phyloP scores from a whole-genome alignment of 768 basidiomycete species.

The Podaxis carcinomalis region DNA sequence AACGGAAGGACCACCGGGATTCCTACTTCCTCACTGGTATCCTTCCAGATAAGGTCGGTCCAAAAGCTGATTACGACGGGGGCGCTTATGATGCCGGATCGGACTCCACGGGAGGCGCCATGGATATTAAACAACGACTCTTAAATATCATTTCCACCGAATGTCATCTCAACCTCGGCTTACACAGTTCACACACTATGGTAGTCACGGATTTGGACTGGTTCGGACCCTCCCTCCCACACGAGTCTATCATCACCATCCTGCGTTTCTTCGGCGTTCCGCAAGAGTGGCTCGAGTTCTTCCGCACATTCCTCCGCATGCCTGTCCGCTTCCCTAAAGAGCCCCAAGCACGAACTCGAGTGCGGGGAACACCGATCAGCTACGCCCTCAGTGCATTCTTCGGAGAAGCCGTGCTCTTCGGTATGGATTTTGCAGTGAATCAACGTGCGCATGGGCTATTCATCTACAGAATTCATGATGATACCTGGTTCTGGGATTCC shows the following conservation, averaged over 20 bases:
- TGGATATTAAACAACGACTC: conserved; percentile 30
- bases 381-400: conserved; percentile 37
- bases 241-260: conserved; percentile 33
- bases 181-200: conserved; percentile 29
- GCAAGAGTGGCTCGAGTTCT: conserved; percentile 29
- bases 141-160: conserved; percentile 38
- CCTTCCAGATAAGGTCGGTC: conserved; percentile 19
- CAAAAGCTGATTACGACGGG: conserved; percentile 20
- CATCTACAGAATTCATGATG: conserved; percentile 44
- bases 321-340: conserved; percentile 30
- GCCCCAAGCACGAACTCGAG: conserved; percentile 25
- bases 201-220: conserved; percentile 40
- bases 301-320: conserved; percentile 30
- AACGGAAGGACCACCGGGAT: conserved; percentile 21
- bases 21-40: conserved; percentile 32
- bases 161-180: conserved; percentile 30
- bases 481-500: conserved; percentile 40
- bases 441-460: conserved; percentile 35
- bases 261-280: conserved; percentile 36
- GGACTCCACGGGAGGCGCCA: conserved; percentile 16
- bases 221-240: conserved; percentile 39
- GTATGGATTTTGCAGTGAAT: conserved; percentile 46
- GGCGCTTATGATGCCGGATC: conserved; percentile 18
- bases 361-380: conserved; percentile 39
- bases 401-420: conserved; percentile 38